Conservation (phyloP, 345 rosid genomes). For the Eucalyptus marginata region DNA sequence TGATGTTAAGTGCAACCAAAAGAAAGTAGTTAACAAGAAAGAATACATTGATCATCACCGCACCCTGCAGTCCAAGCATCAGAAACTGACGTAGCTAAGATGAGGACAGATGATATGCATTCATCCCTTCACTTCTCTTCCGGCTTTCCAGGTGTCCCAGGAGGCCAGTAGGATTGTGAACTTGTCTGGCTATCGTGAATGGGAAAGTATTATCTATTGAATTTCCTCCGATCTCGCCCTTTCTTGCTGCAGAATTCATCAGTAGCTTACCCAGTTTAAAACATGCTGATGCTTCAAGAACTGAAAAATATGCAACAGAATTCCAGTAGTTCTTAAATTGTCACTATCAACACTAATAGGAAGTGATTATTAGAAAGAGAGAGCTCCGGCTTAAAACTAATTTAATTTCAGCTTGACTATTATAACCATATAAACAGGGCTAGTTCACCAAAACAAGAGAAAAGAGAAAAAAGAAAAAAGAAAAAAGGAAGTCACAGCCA, state of each 20-base stretch:
- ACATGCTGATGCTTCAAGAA: neutral
- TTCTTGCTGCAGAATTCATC: slow-evolving; percentile 22
- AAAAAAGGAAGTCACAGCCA: neutral
- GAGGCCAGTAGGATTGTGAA: neutral
- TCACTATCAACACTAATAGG: neutral
- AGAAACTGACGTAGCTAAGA: neutral
- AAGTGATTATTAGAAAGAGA: neutral
- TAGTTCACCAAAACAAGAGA: neutral
- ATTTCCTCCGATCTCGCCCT: slow-evolving; percentile 7
- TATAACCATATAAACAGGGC: neutral
- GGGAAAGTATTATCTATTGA: slow-evolving; percentile 5
- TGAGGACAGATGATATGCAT: neutral
- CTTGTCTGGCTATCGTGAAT: neutral
- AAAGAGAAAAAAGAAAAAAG: neutral
- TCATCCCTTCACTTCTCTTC: neutral
- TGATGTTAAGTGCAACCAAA: neutral
- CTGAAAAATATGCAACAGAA: neutral
- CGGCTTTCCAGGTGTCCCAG: neutral
- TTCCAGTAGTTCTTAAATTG: neutral
- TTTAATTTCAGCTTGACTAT: neutral
- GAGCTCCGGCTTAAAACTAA: neutral
- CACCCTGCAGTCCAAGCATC: neutral
- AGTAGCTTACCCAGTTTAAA: neutral
- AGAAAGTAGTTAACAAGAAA: neutral
- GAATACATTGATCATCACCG: neutral